Evolutionary conservation across 1,284 basidiomycete genomes (phyloP).

Genomic region (Apiotrichum laibachii): DNA sequence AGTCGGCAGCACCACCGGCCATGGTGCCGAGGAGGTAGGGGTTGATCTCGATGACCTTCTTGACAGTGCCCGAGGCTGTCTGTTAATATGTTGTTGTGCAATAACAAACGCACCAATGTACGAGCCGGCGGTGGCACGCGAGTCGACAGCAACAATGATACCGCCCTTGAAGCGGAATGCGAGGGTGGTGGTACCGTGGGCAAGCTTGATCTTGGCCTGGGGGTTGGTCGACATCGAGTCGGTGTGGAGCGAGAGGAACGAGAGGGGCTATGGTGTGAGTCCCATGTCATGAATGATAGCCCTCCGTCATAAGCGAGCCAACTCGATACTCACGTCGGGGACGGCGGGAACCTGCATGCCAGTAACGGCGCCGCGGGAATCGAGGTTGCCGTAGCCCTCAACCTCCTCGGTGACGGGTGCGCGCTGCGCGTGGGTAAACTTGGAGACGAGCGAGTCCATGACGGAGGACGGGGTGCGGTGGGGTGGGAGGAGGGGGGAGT

Average conservation of each 20-base stretch:
- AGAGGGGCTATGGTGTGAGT: constrained; percentile 64
- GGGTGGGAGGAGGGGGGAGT: not conserved
- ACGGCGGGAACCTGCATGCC: constrained; percentile 49
- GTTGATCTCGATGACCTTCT: constrained; percentile 99
- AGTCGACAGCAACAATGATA: constrained; percentile 97
- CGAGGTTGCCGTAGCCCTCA: constrained; percentile 66
- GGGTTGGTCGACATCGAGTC: constrained; percentile 86
- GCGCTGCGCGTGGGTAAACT: constrained; percentile 57
- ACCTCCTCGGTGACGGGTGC: constrained; percentile 55
- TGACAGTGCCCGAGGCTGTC: constrained; percentile 86
- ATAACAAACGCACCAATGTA: constrained; percentile 84
- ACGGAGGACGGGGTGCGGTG: constrained; percentile 27
- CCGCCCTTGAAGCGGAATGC: constrained; percentile 97
- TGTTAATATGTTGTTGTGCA: not conserved
- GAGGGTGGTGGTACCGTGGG: constrained; percentile 97
- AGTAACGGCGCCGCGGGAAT: constrained; percentile 36
- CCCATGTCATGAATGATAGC: no score
- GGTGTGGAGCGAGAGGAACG: constrained; percentile 84
- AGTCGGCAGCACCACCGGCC: constrained; percentile 90
- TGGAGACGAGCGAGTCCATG: constrained; percentile 74
- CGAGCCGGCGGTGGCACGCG: constrained; percentile 92
- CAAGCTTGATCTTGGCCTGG: constrained; percentile 92
- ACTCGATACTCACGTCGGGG: constrained; percentile 40
- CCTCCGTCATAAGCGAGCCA: not conserved
- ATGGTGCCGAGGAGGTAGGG: constrained; percentile 97